Conservation (phyloP, 2,329 filamentous ascomycete species). For the Keithomyces neogunnii region DNA sequence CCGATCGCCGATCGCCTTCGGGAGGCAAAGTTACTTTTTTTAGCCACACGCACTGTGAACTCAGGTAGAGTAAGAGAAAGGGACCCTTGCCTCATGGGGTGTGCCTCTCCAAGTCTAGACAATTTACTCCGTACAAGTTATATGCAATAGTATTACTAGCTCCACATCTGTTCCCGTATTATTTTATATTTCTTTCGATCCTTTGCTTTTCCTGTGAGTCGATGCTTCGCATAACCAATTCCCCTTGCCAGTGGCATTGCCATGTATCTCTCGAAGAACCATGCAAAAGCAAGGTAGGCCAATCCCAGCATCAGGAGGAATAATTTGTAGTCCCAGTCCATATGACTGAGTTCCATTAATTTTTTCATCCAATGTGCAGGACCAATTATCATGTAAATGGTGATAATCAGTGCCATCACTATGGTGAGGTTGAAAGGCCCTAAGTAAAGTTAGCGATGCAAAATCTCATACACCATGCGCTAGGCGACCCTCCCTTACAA, state of each 20-base stretch:
- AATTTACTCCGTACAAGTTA: not conserved
- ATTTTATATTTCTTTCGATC: constrained; percentile 83
- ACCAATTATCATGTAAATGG: constrained; percentile 71
- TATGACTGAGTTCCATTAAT: constrained; percentile 78
- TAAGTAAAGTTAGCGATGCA: constrained; percentile 22
- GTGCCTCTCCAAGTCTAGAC: not conserved
- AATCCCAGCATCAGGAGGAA: constrained; percentile 65
- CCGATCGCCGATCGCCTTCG: no score
- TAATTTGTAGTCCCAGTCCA: constrained; percentile 63
- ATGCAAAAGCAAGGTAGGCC: constrained; percentile 60
- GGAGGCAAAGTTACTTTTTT: no score
- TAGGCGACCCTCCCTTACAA: constrained; percentile 41
- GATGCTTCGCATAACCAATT: constrained; percentile 53
- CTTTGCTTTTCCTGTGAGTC: constrained; percentile 56
- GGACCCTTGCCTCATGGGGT: no score
- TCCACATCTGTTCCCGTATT: constrained; percentile 50
- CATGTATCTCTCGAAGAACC: constrained; percentile 61
- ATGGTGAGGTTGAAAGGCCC: constrained; percentile 82
- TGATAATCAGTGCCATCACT: constrained; percentile 55
- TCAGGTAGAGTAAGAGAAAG: no score
- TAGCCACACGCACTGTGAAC: no score
- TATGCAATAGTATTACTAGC: constrained; percentile 4
- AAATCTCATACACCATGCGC: not conserved
- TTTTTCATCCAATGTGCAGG: constrained; percentile 60
- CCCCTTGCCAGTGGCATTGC: constrained; percentile 60